Conservation (phyloP, 192 early-diverging fungal genomes). For the Backusella morwellensis region DNA sequence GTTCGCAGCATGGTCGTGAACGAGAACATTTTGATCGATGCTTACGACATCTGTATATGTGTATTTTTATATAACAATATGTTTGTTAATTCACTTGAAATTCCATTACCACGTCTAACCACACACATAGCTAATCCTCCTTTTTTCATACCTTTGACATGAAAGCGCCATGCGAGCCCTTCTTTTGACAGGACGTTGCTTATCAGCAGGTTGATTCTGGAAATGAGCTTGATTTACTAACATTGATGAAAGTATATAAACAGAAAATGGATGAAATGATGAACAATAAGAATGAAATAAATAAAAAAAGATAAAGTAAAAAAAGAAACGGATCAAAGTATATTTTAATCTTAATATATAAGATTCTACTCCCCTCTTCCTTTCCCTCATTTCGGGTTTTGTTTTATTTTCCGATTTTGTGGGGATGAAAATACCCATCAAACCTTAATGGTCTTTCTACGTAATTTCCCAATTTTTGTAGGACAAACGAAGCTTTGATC, state of each 20-base stretch:
- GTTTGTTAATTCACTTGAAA: background rate
- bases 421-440: background rate
- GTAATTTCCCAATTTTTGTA: background rate
- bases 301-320: background rate
- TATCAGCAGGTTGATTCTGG: background rate
- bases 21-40: slow-evolving; percentile 36
- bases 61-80: background rate
- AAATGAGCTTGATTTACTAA: background rate
- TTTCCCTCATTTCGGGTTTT: background rate
- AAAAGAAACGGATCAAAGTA: background rate
- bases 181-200: slow-evolving; percentile 13
- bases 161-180: slow-evolving; percentile 25
- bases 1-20: slow-evolving; percentile 24
- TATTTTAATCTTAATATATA: background rate
- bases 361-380: background rate
- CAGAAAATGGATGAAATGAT: background rate
- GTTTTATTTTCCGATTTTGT: background rate
- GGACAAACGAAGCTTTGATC: background rate
- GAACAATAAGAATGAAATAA: background rate
- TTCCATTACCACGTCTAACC: background rate
- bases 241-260: background rate
- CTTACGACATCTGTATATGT: slow-evolving; percentile 18
- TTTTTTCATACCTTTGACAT: slow-evolving; percentile 23
- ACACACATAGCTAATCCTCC: background rate
- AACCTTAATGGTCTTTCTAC: background rate